Conservation (phyloP, 495 filamentous ascomycete genomes). For the Sordaria brevicollis region DNA sequence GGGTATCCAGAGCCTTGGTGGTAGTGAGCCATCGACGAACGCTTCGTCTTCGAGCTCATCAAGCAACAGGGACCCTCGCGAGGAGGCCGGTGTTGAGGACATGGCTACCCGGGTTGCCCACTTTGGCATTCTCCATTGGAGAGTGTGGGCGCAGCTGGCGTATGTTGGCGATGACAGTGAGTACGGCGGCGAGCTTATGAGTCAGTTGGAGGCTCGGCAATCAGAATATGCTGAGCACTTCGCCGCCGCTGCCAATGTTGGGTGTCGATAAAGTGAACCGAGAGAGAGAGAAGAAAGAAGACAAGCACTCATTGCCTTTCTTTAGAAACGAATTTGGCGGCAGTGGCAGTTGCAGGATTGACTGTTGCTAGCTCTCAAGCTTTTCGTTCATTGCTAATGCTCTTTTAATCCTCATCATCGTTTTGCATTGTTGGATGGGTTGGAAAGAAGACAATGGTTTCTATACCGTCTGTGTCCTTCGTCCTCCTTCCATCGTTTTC, state of each 20-base stretch:
- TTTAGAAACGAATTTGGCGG: not conserved
- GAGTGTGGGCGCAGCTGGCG: conserved; percentile 67
- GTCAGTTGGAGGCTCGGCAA: not conserved
- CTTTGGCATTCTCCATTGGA: conserved; percentile 74
- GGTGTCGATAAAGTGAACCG: not conserved
- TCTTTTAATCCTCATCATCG: not conserved
- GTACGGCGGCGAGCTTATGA: not conserved
- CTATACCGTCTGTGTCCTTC: not conserved
- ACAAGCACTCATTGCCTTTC: not conserved
- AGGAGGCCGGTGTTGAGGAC: conserved; percentile 48
- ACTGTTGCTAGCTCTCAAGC: not conserved
- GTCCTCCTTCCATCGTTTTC: not conserved
- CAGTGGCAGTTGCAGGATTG: not conserved
- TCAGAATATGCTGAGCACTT: not conserved
- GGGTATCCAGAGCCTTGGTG: conserved; percentile 3
- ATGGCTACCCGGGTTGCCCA: conserved; percentile 68
- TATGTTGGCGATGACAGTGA: conserved; percentile 37
- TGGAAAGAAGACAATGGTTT: not conserved
- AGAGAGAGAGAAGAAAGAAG: not conserved
- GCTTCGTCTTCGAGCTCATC: conserved; percentile 1
- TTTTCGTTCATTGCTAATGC: not conserved
- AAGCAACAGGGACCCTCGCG: conserved; percentile 27
- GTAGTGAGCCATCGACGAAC: not conserved
- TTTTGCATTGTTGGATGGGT: not conserved
- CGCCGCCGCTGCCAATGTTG: not conserved